Conservation (phyloP, 345 rosid genomes). For the Fremontodendron californicum region DNA sequence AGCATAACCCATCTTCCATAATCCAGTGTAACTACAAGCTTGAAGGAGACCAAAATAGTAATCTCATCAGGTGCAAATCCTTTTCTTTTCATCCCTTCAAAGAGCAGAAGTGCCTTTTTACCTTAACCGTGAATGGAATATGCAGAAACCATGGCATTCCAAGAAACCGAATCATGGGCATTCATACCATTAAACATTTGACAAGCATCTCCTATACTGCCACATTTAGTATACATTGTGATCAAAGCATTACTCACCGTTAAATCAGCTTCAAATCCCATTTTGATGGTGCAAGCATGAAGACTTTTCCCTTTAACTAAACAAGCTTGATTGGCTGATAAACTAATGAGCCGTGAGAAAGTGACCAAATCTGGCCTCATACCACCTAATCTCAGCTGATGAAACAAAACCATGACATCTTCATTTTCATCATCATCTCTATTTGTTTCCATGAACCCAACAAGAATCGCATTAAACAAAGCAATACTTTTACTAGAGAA, state of each 20-base stretch:
- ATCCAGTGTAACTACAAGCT: conserved; percentile 31
- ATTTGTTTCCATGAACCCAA: conserved; percentile 19
- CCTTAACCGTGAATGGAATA: conserved; percentile 32
- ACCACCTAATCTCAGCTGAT: conserved; percentile 21
- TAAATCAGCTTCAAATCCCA: conserved; percentile 25
- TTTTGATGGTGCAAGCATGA: conserved; percentile 30
- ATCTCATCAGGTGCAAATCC: conserved; percentile 25
- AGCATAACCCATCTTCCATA: conserved; percentile 27
- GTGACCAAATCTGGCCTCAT: conserved; percentile 22
- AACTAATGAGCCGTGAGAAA: conserved; percentile 28
- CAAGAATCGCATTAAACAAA: conserved; percentile 31
- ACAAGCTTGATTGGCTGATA: conserved; percentile 27
- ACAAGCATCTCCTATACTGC: conserved; percentile 21
- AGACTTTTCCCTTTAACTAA: conserved; percentile 25
- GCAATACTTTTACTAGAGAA: conserved; percentile 11
- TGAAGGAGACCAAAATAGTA: conserved; percentile 30
- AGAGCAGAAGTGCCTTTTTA: conserved; percentile 23
- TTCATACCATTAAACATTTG: conserved; percentile 21
- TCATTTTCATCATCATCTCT: conserved; percentile 22
- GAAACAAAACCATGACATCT: conserved; percentile 24
- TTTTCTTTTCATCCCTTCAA: conserved; percentile 22
- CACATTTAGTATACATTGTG: conserved; percentile 39
- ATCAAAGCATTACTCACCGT: conserved; percentile 25
- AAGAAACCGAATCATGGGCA: conserved; percentile 24
- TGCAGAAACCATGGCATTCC: conserved; percentile 36